Percentiles rank a stretch among this genome's conserved stretches.
Evolutionary conservation across 2,329 filamentous ascomycete genomes (phyloP).

Genomic region (Aspergillus viridinutans): DNA sequence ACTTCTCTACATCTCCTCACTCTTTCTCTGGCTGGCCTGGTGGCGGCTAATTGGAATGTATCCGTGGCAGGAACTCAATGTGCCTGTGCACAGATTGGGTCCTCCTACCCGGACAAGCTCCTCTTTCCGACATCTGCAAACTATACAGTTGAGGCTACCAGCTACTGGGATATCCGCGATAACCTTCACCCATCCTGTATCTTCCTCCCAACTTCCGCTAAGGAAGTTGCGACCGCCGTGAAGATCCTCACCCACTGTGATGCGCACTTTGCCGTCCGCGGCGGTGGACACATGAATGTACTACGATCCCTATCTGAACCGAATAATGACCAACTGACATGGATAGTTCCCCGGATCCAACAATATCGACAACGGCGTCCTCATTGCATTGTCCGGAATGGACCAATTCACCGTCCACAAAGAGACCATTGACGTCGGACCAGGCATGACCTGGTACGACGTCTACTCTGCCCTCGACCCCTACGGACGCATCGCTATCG

Average conservation of each 20-base stretch:
- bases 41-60: too few species aligned
- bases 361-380: slow-evolving; percentile 30
- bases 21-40: too few species aligned
- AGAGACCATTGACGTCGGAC: slow-evolving; percentile 22
- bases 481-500: slow-evolving; percentile 22
- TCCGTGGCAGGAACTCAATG: too few species aligned
- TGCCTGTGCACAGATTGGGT: too few species aligned
- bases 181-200: slow-evolving; percentile 26
- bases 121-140: slow-evolving; percentile 11
- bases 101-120: not conserved
- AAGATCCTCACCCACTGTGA: slow-evolving; percentile 21
- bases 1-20: too few species aligned
- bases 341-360: slow-evolving; percentile 23
- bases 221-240: slow-evolving; percentile 23
- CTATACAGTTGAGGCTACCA: slow-evolving; percentile 19
- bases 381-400: slow-evolving; percentile 23
- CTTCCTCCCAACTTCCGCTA: slow-evolving; percentile 23
- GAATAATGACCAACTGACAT: not conserved
- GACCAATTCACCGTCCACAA: slow-evolving; percentile 18
- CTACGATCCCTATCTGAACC: slow-evolving; percentile 1
- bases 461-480: slow-evolving; percentile 25
- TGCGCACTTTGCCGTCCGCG: slow-evolving; percentile 51
- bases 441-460: slow-evolving; percentile 28
- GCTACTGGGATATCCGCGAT: slow-evolving; percentile 28
- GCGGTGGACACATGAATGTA: slow-evolving; percentile 48